Percentiles rank a stretch among this genome's conserved stretches.
phyloP scores from a whole-genome alignment of 129 eudicot genomes.

The Scalesia atractyloides region DNA sequence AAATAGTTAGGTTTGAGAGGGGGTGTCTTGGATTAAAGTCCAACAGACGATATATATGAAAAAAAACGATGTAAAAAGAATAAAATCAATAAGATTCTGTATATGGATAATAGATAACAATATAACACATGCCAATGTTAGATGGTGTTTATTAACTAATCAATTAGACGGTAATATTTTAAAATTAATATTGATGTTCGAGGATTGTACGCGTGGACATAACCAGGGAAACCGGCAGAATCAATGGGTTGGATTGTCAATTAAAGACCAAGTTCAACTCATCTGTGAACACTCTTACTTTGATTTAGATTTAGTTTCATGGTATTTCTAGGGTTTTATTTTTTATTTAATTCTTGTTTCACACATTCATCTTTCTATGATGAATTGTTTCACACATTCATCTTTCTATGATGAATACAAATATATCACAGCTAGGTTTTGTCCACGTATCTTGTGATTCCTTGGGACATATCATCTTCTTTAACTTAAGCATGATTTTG shows the following conservation, averaged over 20 bases:
- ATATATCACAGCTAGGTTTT: constrained; percentile 33
- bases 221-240: constrained; percentile 43
- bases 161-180: neutral
- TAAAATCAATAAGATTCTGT: too few species aligned
- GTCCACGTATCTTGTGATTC: constrained; percentile 29
- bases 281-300: constrained; percentile 8
- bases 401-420: constrained; percentile 15
- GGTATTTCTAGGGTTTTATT: neutral
- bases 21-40: too few species aligned
- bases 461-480: constrained; percentile 17
- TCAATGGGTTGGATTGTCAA: constrained; percentile 28
- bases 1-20: too few species aligned
- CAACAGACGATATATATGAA: too few species aligned
- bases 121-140: too few species aligned
- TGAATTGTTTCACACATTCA: constrained; percentile 19
- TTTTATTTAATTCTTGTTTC: neutral
- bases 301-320: constrained; percentile 4
- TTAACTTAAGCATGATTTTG: constrained; percentile 15
- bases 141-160: neutral
- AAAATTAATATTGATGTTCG: neutral
- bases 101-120: too few species aligned
- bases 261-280: constrained; percentile 42
- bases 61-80: too few species aligned
- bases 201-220: constrained; percentile 33
- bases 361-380: constrained; percentile 16